phyloP scores from a whole-genome alignment of 306 rosid species.

The Rosa rugosa region DNA sequence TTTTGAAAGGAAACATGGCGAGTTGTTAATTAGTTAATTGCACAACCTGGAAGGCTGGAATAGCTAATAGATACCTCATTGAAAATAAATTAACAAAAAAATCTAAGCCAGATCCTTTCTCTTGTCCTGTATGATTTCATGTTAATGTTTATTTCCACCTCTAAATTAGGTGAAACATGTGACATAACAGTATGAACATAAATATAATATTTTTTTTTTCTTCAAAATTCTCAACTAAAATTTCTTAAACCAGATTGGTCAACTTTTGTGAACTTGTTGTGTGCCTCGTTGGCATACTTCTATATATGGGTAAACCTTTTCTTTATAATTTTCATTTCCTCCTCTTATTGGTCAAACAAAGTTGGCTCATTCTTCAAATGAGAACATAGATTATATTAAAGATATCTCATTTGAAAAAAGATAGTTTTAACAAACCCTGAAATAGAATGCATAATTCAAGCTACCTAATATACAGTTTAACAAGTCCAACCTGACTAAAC shows the following conservation, averaged over 20 bases:
- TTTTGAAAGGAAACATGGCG: background rate
- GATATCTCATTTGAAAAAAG: background rate
- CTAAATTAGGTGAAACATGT: background rate
- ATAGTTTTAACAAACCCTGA: background rate
- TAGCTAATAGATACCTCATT: background rate
- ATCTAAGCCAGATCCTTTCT: background rate
- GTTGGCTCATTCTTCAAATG: background rate
- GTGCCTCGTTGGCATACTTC: background rate
- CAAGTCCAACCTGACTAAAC: background rate
- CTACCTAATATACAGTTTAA: background rate
- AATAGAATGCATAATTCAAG: background rate
- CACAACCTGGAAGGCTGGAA: slow-evolving; percentile 5
- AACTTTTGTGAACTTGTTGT: slow-evolving; percentile 3
- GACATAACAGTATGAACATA: background rate
- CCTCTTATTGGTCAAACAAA: background rate
- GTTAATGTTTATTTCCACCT: background rate
- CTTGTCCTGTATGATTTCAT: background rate
- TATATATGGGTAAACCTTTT: background rate
- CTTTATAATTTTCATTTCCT: background rate
- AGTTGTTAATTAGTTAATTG: background rate
- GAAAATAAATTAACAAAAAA: background rate
- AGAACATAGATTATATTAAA: background rate
- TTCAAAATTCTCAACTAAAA: background rate
- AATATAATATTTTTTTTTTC: too few species aligned
- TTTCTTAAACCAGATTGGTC: background rate